Base-by-base conservation (phyloP, 352 stramenopile genomes). In the Thraustochytrium sp. region DNA sequence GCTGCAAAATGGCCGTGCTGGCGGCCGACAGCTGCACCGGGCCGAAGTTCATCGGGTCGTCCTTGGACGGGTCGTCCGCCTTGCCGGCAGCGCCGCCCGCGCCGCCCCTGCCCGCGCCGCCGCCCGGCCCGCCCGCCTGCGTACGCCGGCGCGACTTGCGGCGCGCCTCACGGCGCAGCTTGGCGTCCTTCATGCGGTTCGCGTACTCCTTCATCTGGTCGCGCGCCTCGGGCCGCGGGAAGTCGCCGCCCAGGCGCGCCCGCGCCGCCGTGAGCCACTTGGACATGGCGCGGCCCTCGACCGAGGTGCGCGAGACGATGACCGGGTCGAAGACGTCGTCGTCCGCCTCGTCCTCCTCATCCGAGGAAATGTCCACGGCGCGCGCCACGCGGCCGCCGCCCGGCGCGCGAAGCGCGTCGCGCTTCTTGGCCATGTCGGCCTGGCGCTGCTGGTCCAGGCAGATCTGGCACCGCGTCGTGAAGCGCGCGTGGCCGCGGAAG, bases 231-330 rank as follows among this genome's bases (percentile, higher is more conserved):
- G 92, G 89, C 53, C 92, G 89, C 2, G 94, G 93, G 78, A 98
- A 97, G 9, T 91, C 87, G 2, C 94, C 96, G 53, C 94, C 94
- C 0, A 98, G 85, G 3, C 93, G 91, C 73, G 90, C 93, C n/a
- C 95, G 89, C 16, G 94, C 93, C 23, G 94, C 95, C 38, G 93
- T 68, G 21, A 98, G 86, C 95, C 96, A 98, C 84, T 98, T 98
- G 46, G 85, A 91, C 88, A 99, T 93, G 86, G 98, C 94, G 13
- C 91, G 89, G 5, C 95, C 95, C 88, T 98, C 93, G 36, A 91
- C 88, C 23, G 94, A 96, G 5, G 86, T 91, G 23, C 93, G 90
- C 21, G 91, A 90, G 18, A 98, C 91, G 3, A 98, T 91, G 0
- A 98, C 89, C 3, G 94, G 93, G 55, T 97, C 94, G 87, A 98